These are phyloP conservation scores for Alternaria ethzedia DNA, from an alignment of 2,329 filamentous ascomycete genomes.

Conservation along the genomic window DNA sequence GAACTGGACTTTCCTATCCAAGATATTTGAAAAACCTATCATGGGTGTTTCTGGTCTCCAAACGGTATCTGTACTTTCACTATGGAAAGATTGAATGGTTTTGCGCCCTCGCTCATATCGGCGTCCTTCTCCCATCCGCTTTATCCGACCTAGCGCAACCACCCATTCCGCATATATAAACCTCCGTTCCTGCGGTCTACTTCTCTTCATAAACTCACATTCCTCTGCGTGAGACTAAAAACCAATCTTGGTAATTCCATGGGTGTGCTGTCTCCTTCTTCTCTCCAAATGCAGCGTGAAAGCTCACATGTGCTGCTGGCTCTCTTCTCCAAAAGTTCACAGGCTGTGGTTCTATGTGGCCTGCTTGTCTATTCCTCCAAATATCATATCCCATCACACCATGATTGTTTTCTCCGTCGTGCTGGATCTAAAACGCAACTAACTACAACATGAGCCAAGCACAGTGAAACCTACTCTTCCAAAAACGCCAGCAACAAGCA, in stretches of 20 bases:
- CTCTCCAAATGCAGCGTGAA: neutral
- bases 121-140: neutral
- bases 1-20: neutral
- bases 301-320: neutral
- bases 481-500: fast-evolving
- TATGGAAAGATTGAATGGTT: neutral
- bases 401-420: neutral
- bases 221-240: neutral
- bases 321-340: neutral
- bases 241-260: too few species aligned
- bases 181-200: neutral
- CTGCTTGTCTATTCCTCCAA: neutral
- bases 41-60: neutral
- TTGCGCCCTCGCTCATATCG: fast-evolving
- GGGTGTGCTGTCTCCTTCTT: neutral
- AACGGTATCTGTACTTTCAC: fast-evolving
- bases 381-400: neutral
- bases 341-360: fast-evolving
- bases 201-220: neutral
- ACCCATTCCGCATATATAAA: neutral
- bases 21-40: fast-evolving
- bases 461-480: neutral
- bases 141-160: neutral
- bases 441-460: fast-evolving
- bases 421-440: neutral